Percentiles rank a stretch among this genome's conserved stretches.
These are phyloP conservation scores for Scheffersomyces segobiensis DNA, from an alignment of 1,139 yeast species.

Conservation along the genomic window DNA sequence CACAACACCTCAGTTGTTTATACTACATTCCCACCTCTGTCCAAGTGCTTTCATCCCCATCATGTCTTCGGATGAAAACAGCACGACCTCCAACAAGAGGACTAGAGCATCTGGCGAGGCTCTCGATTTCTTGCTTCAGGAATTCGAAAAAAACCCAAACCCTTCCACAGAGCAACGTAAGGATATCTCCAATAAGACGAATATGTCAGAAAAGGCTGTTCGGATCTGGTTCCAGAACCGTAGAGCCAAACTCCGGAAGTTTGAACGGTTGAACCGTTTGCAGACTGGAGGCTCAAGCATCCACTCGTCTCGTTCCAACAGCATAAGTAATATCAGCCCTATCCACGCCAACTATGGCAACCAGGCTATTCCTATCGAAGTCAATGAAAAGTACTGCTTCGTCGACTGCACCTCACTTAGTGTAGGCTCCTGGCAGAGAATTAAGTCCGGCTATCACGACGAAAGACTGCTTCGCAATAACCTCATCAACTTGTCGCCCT, in stretches of 20 bases:
- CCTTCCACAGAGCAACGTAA: conserved; percentile 70
- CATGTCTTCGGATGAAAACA: conserved; percentile 21
- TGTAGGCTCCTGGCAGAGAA: conserved; percentile 79
- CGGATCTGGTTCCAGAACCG: conserved; percentile 95
- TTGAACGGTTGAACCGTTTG: conserved; percentile 44
- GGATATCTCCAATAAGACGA: conserved; percentile 70
- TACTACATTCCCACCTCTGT: not conserved
- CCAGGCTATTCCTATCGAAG: conserved; percentile 44
- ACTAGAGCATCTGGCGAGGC: conserved; percentile 85
- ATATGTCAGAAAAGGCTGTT: conserved; percentile 89
- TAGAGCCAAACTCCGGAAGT: conserved; percentile 73
- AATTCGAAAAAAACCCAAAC: conserved; percentile 71
- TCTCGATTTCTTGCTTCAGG: conserved; percentile 63
- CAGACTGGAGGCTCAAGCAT: conserved; percentile 5
- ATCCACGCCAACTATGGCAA: conserved; percentile 1
- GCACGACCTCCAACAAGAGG: conserved; percentile 30
- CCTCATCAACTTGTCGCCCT: conserved; percentile 65
- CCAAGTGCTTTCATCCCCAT: not conserved
- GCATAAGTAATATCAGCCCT: conserved; percentile 14
- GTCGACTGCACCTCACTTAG: conserved; percentile 66
- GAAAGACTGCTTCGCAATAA: conserved; percentile 40
- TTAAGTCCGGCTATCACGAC: conserved; percentile 60
- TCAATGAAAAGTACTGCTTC: conserved; percentile 67
- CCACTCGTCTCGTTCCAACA: conserved; percentile 23
- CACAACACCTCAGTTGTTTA: not conserved